Evolutionary conservation across 352 stramenopile species (phyloP).

Genomic region (Pythium plurisporium): DNA sequence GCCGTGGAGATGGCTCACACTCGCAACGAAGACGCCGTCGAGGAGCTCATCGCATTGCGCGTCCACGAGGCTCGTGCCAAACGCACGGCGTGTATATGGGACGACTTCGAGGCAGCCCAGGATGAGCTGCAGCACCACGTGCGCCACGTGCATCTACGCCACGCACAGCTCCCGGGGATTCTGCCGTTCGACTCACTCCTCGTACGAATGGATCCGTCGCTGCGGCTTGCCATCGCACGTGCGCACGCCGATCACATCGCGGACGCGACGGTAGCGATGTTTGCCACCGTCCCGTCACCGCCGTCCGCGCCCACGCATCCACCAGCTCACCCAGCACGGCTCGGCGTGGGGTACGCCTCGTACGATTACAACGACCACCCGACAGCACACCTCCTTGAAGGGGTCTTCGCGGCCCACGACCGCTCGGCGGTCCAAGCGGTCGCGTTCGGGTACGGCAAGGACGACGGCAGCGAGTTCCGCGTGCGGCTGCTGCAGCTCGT

Average conservation of each 20-base stretch:
- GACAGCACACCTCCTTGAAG: conserved; percentile 89
- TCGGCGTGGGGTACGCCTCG: conserved; percentile 85
- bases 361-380: conserved; percentile 92
- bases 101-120: conserved; percentile 27
- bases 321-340: too few species aligned
- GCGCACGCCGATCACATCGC: too few species aligned
- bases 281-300: too few species aligned
- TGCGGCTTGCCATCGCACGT: conserved; percentile 48
- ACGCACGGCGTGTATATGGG: conserved; percentile 50
- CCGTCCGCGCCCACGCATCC: too few species aligned
- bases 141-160: conserved; percentile 20
- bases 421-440: conserved; percentile 33
- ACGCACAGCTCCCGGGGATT: conserved; percentile 24
- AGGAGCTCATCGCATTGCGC: background rate
- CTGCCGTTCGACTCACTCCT: conserved; percentile 76
- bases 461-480: conserved; percentile 69
- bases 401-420: conserved; percentile 78
- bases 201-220: conserved; percentile 24
- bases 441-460: conserved; percentile 81
- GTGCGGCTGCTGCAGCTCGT: conserved; percentile 44
- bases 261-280: too few species aligned
- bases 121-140: conserved; percentile 33
- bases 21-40: conserved; percentile 3
- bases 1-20: conserved; percentile 10
- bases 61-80: conserved; percentile 38